Evolutionary conservation across 75 land plant genomes (phyloP).

Genomic region (Picea sitchensis): DNA sequence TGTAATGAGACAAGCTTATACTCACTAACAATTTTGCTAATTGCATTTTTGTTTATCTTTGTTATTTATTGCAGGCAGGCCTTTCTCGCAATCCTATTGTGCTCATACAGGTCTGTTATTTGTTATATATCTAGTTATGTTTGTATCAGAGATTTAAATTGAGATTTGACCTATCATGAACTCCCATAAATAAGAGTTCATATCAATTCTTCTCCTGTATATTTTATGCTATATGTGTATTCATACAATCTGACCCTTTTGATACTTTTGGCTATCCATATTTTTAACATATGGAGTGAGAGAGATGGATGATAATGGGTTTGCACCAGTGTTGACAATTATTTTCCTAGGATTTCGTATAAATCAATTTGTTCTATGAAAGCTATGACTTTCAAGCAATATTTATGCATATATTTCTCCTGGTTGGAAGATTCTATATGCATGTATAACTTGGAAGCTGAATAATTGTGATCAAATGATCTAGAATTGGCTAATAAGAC

Average conservation of each 20-base stretch:
- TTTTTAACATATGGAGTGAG: background rate
- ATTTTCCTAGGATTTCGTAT: background rate
- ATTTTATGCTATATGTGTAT: background rate
- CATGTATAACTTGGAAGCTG: too few species aligned
- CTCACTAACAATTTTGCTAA: background rate
- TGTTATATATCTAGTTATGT: background rate
- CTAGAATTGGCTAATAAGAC: too few species aligned
- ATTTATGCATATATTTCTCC: too few species aligned
- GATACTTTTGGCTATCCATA: background rate
- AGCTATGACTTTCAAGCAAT: too few species aligned
- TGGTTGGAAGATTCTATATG: too few species aligned
- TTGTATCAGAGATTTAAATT: background rate
- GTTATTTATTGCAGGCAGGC: constrained; percentile 47
- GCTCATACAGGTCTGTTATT: constrained; percentile 51
- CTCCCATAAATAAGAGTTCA: background rate
- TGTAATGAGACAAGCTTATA: background rate
- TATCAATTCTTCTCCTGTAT: constrained; percentile 2
- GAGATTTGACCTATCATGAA: background rate
- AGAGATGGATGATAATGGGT: too few species aligned
- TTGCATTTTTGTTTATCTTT: constrained; percentile 13
- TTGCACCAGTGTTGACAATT: background rate
- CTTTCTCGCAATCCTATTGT: constrained; percentile 45
- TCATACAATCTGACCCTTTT: background rate
- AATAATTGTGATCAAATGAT: too few species aligned
- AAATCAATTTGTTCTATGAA: background rate